A percentile compares a stretch with the other conserved stretches of the same genome.
phyloP scores from a whole-genome alignment of 768 basidiomycete species.

The Leccinum ochraceum region DNA sequence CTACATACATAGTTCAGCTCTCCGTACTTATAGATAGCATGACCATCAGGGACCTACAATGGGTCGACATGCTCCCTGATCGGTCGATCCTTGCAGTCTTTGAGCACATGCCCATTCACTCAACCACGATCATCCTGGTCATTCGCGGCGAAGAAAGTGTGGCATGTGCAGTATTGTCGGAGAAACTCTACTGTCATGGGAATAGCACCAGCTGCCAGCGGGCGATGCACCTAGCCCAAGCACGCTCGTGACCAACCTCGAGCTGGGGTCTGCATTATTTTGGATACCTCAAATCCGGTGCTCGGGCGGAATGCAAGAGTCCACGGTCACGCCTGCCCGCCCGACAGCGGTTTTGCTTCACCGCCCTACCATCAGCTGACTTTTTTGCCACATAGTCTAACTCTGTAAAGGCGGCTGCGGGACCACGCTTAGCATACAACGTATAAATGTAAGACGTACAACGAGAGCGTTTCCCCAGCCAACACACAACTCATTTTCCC shows the following conservation, averaged over 20 bases:
- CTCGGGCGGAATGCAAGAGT: not conserved
- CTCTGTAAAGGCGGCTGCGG: not conserved
- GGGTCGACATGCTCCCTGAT: not conserved
- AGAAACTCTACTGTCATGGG: slow-evolving; percentile 5
- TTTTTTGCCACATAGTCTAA: not conserved
- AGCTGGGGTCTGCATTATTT: not conserved
- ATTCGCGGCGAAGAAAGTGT: not conserved
- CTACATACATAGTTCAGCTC: too few relatives aligned
- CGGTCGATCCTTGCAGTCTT: not conserved
- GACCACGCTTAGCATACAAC: not conserved
- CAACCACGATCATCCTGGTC: not conserved
- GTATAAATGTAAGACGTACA: slow-evolving; percentile 17
- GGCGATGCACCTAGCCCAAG: not conserved
- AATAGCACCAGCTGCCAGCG: slow-evolving; percentile 1
- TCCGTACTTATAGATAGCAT: too few relatives aligned
- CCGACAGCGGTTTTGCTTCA: not conserved
- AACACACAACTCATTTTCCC: not conserved
- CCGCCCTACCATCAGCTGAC: slow-evolving; percentile 10
- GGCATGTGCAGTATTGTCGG: not conserved
- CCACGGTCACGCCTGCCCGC: not conserved
- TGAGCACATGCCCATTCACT: not conserved
- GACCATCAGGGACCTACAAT: too few relatives aligned
- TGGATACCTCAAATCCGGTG: not conserved
- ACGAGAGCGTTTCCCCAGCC: not conserved
- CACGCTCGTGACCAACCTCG: not conserved